These are phyloP conservation scores for Psilocybe cubensis DNA, from an alignment of 768 basidiomycete genomes.

Conservation along the genomic window DNA sequence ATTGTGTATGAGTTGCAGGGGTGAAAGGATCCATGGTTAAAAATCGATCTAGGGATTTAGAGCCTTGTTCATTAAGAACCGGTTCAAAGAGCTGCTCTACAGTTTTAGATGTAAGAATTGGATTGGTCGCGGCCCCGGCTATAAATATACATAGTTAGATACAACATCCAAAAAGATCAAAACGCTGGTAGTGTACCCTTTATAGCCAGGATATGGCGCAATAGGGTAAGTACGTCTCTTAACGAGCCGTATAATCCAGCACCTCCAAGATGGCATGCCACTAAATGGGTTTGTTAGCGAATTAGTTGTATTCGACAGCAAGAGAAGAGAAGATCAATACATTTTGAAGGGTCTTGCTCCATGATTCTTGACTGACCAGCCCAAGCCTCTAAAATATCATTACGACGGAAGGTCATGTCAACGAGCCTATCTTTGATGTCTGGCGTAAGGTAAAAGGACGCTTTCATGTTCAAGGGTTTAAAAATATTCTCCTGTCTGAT, in stretches of 20 bases:
- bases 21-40: not conserved
- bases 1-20: conserved; percentile 12
- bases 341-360: conserved; percentile 26
- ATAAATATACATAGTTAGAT: not conserved
- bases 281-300: conserved; percentile 4
- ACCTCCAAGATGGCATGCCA: conserved; percentile 26
- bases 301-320: not conserved
- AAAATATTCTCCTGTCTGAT: conserved; percentile 33
- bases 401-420: conserved; percentile 20
- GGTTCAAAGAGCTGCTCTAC: conserved; percentile 23
- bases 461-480: conserved; percentile 27
- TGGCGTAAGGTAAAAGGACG: conserved; percentile 30
- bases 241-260: conserved; percentile 28
- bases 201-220: conserved; percentile 34
- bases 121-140: not conserved
- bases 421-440: conserved; percentile 23
- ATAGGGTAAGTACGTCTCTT: conserved; percentile 28
- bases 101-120: conserved; percentile 11
- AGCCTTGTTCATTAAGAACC: conserved; percentile 12
- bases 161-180: not conserved
- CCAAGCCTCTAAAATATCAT: conserved; percentile 20
- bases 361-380: conserved; percentile 19
- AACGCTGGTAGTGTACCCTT: conserved; percentile 17
- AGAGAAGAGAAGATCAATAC: not conserved
- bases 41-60: not conserved